Percentiles rank a stretch among this genome's conserved stretches.
Evolutionary conservation across 2,329 filamentous ascomycete species (phyloP).

Genomic region (Paradendryphiella salina): DNA sequence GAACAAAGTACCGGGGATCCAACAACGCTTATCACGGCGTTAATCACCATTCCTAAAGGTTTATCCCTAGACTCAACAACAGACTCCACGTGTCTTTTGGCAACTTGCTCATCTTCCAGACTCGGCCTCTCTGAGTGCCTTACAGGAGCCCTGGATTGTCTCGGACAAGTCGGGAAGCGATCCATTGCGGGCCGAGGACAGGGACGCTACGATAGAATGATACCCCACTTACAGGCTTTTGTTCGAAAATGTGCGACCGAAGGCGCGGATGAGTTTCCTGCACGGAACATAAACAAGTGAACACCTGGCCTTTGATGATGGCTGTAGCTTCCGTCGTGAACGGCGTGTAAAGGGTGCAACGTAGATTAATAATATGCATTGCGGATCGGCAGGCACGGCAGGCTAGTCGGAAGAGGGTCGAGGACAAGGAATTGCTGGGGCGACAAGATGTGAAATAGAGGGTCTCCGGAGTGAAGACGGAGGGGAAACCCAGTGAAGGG

Average conservation of each 20-base stretch:
- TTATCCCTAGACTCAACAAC: neutral
- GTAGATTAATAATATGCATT: conserved; percentile 35
- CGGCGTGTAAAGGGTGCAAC: conserved; percentile 10
- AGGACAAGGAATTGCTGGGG: conserved; percentile 1
- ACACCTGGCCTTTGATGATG: conserved; percentile 35
- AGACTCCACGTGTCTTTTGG: neutral
- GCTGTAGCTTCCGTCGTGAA: neutral
- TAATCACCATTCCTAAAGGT: neutral
- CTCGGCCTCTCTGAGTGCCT: neutral
- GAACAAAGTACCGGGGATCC: neutral
- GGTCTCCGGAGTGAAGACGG: neutral
- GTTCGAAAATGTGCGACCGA: neutral
- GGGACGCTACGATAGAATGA: neutral
- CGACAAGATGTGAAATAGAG: neutral
- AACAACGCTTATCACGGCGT: neutral
- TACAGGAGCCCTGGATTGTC: neutral
- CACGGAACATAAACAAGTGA: conserved; percentile 4
- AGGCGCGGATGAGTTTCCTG: neutral
- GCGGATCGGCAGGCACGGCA: conserved; percentile 15
- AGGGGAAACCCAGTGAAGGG: conserved; percentile 1
- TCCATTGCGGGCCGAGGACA: neutral
- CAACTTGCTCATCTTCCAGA: neutral
- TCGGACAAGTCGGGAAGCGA: neutral
- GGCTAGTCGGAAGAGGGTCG: conserved; percentile 19
- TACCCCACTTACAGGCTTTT: neutral